phyloP scores from a whole-genome alignment of 192 early-diverging fungal genomes.

The Coemansia sp. region DNA sequence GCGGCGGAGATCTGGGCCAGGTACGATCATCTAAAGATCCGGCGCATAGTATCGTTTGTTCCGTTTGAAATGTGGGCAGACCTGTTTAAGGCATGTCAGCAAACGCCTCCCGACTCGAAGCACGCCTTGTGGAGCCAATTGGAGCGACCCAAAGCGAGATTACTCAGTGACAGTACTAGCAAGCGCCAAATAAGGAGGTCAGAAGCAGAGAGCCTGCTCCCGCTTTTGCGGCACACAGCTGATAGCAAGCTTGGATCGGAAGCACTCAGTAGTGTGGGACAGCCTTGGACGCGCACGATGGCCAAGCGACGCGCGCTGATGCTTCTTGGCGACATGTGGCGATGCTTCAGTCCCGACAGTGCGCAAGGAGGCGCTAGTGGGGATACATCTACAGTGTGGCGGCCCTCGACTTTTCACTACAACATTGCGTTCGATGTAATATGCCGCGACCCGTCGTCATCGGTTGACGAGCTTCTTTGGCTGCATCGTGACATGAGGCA shows the following conservation, averaged over 20 bases:
- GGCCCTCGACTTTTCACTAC: constrained; percentile 29
- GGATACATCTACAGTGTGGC: constrained; percentile 18
- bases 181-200: neutral
- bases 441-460: constrained; percentile 21
- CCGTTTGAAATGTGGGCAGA: constrained; percentile 39
- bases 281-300: constrained; percentile 21
- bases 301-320: constrained; percentile 43
- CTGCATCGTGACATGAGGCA: constrained; percentile 33
- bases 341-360: constrained; percentile 13
- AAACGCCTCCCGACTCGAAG: constrained; percentile 5
- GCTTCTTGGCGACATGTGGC: constrained; percentile 48
- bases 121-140: neutral
- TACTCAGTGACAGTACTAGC: neutral
- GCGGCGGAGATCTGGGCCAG: constrained; percentile 29
- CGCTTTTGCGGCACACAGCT: neutral
- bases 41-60: constrained; percentile 32
- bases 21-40: constrained; percentile 47
- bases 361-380: neutral
- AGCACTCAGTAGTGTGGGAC: neutral
- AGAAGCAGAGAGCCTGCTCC: neutral
- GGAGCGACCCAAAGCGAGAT: neutral
- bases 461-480: constrained; percentile 19
- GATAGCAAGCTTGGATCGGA: neutral
- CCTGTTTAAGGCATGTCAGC: constrained; percentile 36
- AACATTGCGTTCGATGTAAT: constrained; percentile 43